Evolutionary conservation across 495 filamentous ascomycete genomes (phyloP), one percentile per base, ranked within the genome.

Genomic region (Aspergillus homomorphus): DNA sequence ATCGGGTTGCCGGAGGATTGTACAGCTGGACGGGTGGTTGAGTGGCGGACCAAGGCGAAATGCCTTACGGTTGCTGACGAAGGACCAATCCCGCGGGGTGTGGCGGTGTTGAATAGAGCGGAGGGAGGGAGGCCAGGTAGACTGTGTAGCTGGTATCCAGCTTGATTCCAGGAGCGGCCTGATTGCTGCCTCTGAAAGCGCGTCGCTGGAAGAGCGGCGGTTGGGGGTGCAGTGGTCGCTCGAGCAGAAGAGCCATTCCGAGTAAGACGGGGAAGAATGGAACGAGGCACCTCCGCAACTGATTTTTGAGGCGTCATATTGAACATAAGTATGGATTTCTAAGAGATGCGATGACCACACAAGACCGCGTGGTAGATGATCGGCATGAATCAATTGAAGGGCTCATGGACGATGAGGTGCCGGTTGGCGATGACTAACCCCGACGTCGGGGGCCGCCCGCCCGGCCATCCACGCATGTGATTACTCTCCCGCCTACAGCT

Each of bases 191-290:
- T 61, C 42, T 63, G 60, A 20, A 45, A 58, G 38, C 45, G 69
- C 20, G 58, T 62, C 45, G 61, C 64, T 48, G 70, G 62, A 26
- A 73, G 56, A n/a, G 68, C 64, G 45, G 61, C 59, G 57, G 62
- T 62, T 58, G 70, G 68, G 20, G 69, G 63, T 46, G 70, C 60
- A 42, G 68, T 62, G 18, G 68, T 62, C 23, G 71, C 68, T 3
- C 75, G 70, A n/a, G 73, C 64, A 19, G 72, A 73, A 38, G 73
- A 66, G 33, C 73, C 70, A 61, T 75, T 77, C 76, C 76, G 77
- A 16, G 73, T 75, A 54, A 77, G 62, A 44, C 75, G 76, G 51
- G 76, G 75, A 42, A 78, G 69, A n/a, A 77, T 64, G 45, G 60
- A 74, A 44, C 72, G 70, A 41, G 73, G 72, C 46, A 77, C 67